These are phyloP conservation scores for Pulveroboletus frians DNA, from an alignment of 768 basidiomycete species.

Conservation along the genomic window DNA sequence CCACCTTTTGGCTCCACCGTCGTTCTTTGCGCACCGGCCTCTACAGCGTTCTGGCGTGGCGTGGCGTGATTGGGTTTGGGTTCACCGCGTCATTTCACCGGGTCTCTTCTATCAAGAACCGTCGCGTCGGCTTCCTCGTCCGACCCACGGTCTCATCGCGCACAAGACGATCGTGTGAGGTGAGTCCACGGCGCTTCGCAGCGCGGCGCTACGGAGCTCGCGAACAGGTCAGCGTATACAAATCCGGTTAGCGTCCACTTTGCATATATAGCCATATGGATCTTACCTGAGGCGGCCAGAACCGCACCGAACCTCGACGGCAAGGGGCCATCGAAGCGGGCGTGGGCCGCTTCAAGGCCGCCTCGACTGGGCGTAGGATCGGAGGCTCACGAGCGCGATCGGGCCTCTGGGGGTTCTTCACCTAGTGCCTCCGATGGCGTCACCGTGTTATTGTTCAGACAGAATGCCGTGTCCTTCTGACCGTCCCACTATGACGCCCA, in stretches of 20 bases:
- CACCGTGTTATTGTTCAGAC: too few relatives aligned
- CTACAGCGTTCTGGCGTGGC: too few relatives aligned
- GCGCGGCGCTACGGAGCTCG: not conserved
- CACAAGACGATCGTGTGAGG: not conserved
- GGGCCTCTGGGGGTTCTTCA: too few relatives aligned
- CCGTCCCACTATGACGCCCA: too few relatives aligned
- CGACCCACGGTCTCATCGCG: constrained; percentile 1
- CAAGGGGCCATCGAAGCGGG: too few relatives aligned
- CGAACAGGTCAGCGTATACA: not conserved
- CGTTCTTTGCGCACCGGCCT: too few relatives aligned
- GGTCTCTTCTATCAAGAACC: not conserved
- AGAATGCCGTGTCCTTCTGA: too few relatives aligned
- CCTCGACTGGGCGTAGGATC: not conserved
- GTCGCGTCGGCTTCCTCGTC: not conserved
- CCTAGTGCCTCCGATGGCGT: too few relatives aligned
- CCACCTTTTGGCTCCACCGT: too few relatives aligned
- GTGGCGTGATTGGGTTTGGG: too few relatives aligned
- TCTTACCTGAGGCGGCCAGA: not conserved
- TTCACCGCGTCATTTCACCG: too few relatives aligned
- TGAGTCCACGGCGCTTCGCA: not conserved
- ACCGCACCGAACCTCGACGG: constrained; percentile 6
- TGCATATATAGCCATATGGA: not conserved
- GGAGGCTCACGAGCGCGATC: too few relatives aligned
- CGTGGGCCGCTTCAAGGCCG: constrained; percentile 11
- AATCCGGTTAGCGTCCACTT: not conserved